phyloP scores from a whole-genome alignment of 2,329 filamentous ascomycete species.

The Onygenales sp. region DNA sequence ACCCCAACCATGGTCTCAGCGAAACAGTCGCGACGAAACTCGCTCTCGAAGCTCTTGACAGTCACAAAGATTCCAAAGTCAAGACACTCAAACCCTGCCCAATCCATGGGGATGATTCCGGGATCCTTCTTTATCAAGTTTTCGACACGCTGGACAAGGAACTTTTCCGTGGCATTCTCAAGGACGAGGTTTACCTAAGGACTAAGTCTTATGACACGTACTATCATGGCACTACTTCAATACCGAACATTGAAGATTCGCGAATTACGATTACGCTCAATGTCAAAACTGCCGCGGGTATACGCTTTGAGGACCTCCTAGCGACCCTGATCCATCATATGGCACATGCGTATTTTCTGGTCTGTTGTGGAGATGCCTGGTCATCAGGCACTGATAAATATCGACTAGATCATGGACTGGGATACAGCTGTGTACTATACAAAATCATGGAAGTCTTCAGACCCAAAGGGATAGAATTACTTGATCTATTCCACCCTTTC shows the following conservation, averaged over 20 bases:
- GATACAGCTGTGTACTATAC: constrained; percentile 9
- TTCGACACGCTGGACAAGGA: constrained; percentile 10
- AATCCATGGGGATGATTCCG: background rate
- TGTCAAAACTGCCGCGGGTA: background rate
- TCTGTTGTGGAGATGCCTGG: constrained; percentile 10
- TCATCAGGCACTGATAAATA: background rate
- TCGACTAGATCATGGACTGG: constrained; percentile 10
- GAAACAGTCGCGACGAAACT: constrained; percentile 11
- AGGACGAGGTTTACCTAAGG: constrained; percentile 9
- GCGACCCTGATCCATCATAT: constrained; percentile 12
- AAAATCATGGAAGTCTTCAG: constrained; percentile 7
- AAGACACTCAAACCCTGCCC: constrained; percentile 1
- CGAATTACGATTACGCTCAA: constrained; percentile 9
- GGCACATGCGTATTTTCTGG: constrained; percentile 14
- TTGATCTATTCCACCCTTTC: background rate
- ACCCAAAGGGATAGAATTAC: background rate
- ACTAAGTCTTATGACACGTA: background rate
- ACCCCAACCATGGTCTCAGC: constrained; percentile 5
- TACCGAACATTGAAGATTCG: constrained; percentile 4
- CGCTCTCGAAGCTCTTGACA: constrained; percentile 1
- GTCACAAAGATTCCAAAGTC: background rate
- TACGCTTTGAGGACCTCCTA: background rate
- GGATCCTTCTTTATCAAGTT: constrained; percentile 6
- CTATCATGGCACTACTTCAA: constrained; percentile 6
- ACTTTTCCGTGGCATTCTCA: constrained; percentile 13